Conservation (phyloP, 768 basidiomycete genomes). For the Amanita brunnescens region DNA sequence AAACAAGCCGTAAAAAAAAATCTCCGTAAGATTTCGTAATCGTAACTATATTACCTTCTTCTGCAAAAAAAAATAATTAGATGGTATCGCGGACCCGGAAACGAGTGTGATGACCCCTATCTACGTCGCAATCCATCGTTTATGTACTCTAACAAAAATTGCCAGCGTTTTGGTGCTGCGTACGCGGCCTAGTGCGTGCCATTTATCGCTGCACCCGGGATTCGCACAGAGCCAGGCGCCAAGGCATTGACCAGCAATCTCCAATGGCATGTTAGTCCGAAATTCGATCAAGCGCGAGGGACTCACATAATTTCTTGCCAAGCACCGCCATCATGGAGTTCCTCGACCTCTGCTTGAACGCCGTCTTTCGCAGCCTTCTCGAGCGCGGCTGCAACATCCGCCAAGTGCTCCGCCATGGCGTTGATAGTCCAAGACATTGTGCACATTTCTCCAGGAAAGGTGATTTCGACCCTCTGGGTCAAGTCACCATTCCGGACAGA, state of each 20-base stretch:
- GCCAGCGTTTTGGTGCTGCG: too few species aligned
- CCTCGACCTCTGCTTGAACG: constrained; percentile 94
- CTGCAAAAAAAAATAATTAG: too few species aligned
- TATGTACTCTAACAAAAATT: too few species aligned
- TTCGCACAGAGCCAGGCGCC: constrained; percentile 98
- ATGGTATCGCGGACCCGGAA: too few species aligned
- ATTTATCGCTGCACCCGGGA: constrained; percentile 96
- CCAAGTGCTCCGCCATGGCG: constrained; percentile 59
- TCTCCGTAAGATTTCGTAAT: too few species aligned
- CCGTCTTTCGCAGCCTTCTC: constrained; percentile 96
- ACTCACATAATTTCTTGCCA: constrained; percentile 98
- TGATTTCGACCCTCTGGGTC: constrained; percentile 86
- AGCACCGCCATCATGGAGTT: constrained; percentile 93
- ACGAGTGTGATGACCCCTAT: too few species aligned
- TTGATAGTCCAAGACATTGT: constrained; percentile 96
- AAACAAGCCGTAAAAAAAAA: too few species aligned
- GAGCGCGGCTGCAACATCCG: constrained; percentile 52
- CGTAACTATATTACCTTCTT: too few species aligned
- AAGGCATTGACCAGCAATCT: constrained; percentile 95
- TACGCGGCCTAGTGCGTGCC: too few species aligned
- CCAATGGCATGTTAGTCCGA: neutral
- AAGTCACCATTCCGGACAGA: constrained; percentile 93
- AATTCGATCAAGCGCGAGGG: neutral
- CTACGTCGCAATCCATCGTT: too few species aligned
- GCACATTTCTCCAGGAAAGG: constrained; percentile 94